Base-by-base conservation (phyloP, 805 yeast species). In the Ogataea kodamae region DNA sequence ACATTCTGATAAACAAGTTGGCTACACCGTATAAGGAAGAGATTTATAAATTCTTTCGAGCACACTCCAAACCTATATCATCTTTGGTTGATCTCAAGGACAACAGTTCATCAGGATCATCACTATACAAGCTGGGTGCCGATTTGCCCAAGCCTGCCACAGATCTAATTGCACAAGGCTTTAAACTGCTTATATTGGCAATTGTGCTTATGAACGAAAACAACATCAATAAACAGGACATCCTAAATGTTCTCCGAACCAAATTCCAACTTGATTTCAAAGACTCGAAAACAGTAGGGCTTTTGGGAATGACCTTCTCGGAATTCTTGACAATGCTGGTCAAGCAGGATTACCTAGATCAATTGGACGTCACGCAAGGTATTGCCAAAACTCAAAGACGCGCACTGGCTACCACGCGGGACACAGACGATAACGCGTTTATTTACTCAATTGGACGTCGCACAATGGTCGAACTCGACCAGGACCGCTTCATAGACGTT, bases 381-480 rank as follows among this genome's bases (percentile, higher is more conserved):
- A 31, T 30, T 24, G 20, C 26, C 28, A 30, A 11, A 28, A 22
- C 15, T 15, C 37, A 18, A 29, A 19, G 43, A 18, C 33, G 41
- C 8, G 12, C 33, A n/a, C 28, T 35, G 10, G 18, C 30, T 22
- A 22, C 20, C 7, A 43, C 37, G 4, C 35, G 33, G 21, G 34
- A 24, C n/a, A 39, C 48, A 14, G 57, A 54, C 18, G 57, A 49
- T 25, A 40, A 40, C 22, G 33, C 46, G 43, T 42, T 48, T 35
- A 46, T 50, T 15, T 44, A 46, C 19, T 48, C 52, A 6, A 19
- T 61, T 5, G 66, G 65, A 6, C 36, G 61, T 28, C 35, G 64
- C 21, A 34, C 57, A 3, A 21, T 45, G 10, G 41, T 36, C 3
- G 65, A 61, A 28, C 45, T 61, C 30, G 29, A 45, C 4, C 42